Conservation (phyloP, 2,329 filamentous ascomycete species). For the Emergomyces pasteurianus region DNA sequence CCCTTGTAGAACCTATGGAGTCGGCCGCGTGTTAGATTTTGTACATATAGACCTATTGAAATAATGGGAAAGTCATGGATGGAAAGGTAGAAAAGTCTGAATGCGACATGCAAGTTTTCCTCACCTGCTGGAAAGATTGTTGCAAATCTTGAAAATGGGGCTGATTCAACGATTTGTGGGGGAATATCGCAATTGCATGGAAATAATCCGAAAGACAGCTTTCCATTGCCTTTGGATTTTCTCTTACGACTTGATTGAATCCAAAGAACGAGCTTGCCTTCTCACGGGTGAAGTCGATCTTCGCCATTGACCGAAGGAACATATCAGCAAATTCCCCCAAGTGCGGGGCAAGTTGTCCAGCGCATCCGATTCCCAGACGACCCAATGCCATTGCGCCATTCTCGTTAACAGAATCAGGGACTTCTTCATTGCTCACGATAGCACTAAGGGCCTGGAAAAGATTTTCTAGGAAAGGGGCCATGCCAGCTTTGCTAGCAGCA, state of each 20-base stretch:
- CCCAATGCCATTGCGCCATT: constrained; percentile 92
- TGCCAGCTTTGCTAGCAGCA: constrained; percentile 58
- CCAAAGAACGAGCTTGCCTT: constrained; percentile 90
- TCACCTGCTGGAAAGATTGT: constrained; percentile 64
- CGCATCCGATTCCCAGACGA: constrained; percentile 68
- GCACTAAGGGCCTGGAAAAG: constrained; percentile 65
- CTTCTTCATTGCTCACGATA: constrained; percentile 73
- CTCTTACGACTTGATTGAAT: constrained; percentile 71
- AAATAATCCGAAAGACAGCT: constrained; percentile 73
- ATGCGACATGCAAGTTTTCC: constrained; percentile 14
- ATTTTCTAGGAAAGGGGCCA: constrained; percentile 65
- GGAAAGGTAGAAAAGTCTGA: not conserved
- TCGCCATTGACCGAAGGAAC: constrained; percentile 70
- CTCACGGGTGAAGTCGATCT: constrained; percentile 79
- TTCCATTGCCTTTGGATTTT: constrained; percentile 88
- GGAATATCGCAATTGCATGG: constrained; percentile 63
- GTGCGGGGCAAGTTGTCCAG: constrained; percentile 64
- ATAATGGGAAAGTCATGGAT: not conserved
- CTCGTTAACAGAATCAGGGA: constrained; percentile 78
- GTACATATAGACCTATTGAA: not conserved
- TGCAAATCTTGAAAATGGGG: constrained; percentile 51
- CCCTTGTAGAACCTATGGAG: constrained; percentile 30
- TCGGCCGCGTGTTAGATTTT: constrained; percentile 5
- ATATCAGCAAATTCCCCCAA: constrained; percentile 68
- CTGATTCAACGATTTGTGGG: constrained; percentile 48